Evolutionary conservation across 163 green algal species (phyloP).

Genomic region (Scenedesmus sp.): DNA sequence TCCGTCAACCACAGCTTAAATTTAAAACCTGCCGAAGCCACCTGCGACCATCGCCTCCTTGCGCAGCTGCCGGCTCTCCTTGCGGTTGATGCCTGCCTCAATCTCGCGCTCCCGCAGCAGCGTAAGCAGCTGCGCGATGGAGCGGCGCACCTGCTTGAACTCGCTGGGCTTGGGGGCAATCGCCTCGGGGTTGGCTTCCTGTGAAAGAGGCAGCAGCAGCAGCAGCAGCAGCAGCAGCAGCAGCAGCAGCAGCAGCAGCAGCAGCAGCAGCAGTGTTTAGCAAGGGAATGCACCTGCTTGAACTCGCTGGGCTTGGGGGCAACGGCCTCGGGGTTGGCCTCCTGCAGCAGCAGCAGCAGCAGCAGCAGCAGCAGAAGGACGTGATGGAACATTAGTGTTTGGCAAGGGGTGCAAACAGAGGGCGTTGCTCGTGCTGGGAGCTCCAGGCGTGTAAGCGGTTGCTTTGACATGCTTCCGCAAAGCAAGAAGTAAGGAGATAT

Average conservation of each 20-base stretch:
- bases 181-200: constrained; percentile 55
- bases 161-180: constrained; percentile 53
- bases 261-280: neutral
- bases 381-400: neutral
- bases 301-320: constrained; percentile 42
- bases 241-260: neutral
- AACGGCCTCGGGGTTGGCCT: constrained; percentile 50
- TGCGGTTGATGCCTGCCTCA: constrained; percentile 53
- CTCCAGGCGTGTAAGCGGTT: no score
- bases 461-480: no score
- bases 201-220: neutral
- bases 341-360: neutral
- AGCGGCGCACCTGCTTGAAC: constrained; percentile 54
- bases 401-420: neutral
- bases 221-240: neutral
- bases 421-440: neutral
- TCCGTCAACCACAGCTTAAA: neutral
- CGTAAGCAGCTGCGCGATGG: constrained; percentile 60
- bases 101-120: constrained; percentile 60
- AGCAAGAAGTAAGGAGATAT: no score
- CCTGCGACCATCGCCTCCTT: constrained; percentile 49
- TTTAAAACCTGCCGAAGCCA: constrained; percentile 47
- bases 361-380: neutral
- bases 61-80: constrained; percentile 41
- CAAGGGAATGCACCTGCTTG: neutral